Evolutionary conservation across 108 stramenopile species (phyloP), one percentile per base, ranked within the genome.

Genomic region (Mayamaea pseudoterrestris): DNA sequence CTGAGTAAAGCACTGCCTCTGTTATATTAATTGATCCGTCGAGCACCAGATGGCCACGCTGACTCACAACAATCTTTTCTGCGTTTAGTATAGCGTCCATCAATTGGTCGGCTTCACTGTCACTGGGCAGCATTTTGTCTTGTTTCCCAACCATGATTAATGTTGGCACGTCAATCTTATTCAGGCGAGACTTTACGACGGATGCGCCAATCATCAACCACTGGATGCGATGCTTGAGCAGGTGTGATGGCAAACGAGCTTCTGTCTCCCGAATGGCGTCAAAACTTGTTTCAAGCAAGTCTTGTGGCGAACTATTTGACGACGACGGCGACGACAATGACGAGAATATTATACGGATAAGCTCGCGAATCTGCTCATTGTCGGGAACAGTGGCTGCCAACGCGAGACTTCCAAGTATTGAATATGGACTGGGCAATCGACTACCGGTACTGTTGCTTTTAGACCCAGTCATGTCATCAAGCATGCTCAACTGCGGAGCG

Each of bases 1-100:
- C 59, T 21, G 84, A 78, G 39, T 83, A 83, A 16, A 90, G 30
- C 4, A 90, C 65, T 27, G 77, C 74, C 55, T 84, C 80, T n/a
- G 90, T 92, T 27, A 92, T 60, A 58, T 92, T 92, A 34, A 92
- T 67, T 14, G 64, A 47, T 4, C 62, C 67, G 47, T 87, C 90
- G 21, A 92, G 58, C 3, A 87, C 69, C 47, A 87, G 78, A 54
- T 92, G 90, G 2, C 83, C 83, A 13, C 80, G 58, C 22, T 65
- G 71, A 32, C 35, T 21, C 0, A 87, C 70, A 14, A 65, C 58
- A 52, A 86, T 63, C 35, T 66, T 72, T 16, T 74, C 76, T 32
- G 64, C 70, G 30, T 80, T 46, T 8, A 74, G 78, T 31, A 91
- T 47, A 0, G 69, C 30, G 30, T 71, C 60, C 21, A 50, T 58